Conservation (phyloP, 352 stramenopile genomes). For the Globisporangium parvum region DNA sequence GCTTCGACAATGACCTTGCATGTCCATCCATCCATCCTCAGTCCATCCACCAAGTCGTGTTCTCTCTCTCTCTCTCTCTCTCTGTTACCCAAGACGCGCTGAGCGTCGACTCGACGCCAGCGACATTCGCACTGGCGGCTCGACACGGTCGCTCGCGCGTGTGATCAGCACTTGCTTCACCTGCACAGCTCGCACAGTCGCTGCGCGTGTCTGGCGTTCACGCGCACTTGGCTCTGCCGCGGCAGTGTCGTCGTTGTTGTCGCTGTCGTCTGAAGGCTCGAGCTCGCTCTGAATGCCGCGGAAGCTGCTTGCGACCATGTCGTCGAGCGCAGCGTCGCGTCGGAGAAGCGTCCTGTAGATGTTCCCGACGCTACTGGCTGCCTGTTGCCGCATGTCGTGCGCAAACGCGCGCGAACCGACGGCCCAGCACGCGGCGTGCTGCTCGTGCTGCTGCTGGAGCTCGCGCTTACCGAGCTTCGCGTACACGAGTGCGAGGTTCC, state of each 20-base stretch:
- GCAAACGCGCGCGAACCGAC: constrained; percentile 31
- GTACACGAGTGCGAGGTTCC: constrained; percentile 65
- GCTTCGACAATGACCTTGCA: neutral
- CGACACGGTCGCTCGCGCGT: neutral
- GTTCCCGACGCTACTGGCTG: constrained; percentile 42
- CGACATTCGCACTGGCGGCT: neutral
- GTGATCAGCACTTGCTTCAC: constrained; percentile 12
- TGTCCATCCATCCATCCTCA: neutral
- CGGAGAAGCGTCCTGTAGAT: constrained; percentile 51
- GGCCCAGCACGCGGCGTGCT: constrained; percentile 14
- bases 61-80: neutral
- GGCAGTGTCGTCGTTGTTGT: neutral
- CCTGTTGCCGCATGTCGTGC: constrained; percentile 41
- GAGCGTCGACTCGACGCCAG: neutral
- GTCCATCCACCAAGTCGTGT: neutral
- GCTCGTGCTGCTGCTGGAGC: constrained; percentile 37
- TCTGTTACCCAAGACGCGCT: constrained; percentile 6
- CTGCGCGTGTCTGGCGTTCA: neutral
- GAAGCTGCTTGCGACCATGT: constrained; percentile 31
- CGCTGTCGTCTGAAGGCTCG: constrained; percentile 6
- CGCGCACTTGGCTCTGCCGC: neutral
- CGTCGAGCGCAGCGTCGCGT: constrained; percentile 30
- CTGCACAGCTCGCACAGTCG: constrained; percentile 2
- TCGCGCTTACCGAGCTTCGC: constrained; percentile 39
- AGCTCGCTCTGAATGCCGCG: constrained; percentile 22